Evolutionary conservation across 306 rosid genomes (phyloP), one percentile per base, ranked within the genome.

Genomic region (Astragalus membranaceus): DNA sequence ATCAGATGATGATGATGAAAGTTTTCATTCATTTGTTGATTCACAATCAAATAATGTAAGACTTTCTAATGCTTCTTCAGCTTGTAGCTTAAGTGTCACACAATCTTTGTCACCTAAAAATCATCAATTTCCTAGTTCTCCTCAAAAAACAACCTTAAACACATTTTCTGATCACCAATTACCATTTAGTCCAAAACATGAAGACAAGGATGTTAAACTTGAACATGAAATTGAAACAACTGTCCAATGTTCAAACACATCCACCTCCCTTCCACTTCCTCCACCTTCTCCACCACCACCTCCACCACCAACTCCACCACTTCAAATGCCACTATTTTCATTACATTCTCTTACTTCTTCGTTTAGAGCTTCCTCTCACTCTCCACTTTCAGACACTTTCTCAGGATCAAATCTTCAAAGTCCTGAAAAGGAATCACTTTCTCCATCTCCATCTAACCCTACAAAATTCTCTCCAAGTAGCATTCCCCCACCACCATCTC

Each of bases 21-120:
- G 96, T 2, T 95, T 95, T 70, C 99, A 91, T 82, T 95, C 99
- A 17, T 60, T 92, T 33, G 87, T 74, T 46, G 91, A 91, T 74
- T 87, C 97, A n/a, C 79, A 79, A 74, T 66, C 92, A 30, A 87
- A 69, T 44, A 13, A 6, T 36, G 11, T 69, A 10, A 83, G 97
- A 75, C 92, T 86, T 75, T 94, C 99, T 17, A 82, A 87, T 82
- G 96, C 95, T 64, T 94, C 95, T 64, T 94, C 98, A 1, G 83
- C 66, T 10, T 72, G 75, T 48, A 79, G 84, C 65, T 60, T 77
- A 3, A 32, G 82, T 20, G 96, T 82, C 43, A 70, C 78, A 29
- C 71, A 78, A 10, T 72, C 75, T 78, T 13, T 75, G 63, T 70
- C 88, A 46, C 78, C 84, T 42, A 79, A 79, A 68, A 72, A 70